Evolutionary conservation across 257 asterid genomes (phyloP).

Genomic region (Ehretia macrophylla): DNA sequence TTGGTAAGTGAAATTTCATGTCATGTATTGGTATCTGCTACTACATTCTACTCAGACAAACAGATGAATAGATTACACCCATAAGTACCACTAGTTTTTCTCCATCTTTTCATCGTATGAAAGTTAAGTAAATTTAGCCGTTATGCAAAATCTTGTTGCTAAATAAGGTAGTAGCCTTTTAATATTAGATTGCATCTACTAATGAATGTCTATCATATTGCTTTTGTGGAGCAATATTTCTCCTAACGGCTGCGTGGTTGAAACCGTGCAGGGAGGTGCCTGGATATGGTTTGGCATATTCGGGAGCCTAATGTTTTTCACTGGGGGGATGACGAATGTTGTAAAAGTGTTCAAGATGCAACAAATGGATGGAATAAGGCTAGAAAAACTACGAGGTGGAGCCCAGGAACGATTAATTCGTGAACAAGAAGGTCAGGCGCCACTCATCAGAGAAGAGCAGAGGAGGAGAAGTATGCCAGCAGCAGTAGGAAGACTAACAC

Average conservation of each 20-base stretch:
- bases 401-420: slow-evolving; percentile 55
- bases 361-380: slow-evolving; percentile 44
- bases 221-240: neutral
- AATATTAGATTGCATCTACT: too few species aligned
- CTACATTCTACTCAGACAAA: too few species aligned
- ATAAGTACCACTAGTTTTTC: neutral
- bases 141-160: too few species aligned
- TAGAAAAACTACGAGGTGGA: slow-evolving; percentile 86
- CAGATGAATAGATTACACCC: too few species aligned
- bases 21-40: neutral
- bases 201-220: too few species aligned
- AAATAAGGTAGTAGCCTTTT: too few species aligned
- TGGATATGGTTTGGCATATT: slow-evolving; percentile 66
- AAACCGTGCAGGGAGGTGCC: slow-evolving; percentile 42
- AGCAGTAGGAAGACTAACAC: neutral
- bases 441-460: slow-evolving; percentile 33
- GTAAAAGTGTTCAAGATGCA: slow-evolving; percentile 86
- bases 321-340: slow-evolving; percentile 68
- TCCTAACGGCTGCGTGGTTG: neutral
- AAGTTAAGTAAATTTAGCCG: too few species aligned
- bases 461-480: slow-evolving; percentile 12
- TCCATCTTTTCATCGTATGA: neutral
- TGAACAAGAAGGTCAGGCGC: slow-evolving; percentile 48
- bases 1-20: slow-evolving; percentile 30
- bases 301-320: slow-evolving; percentile 59